Percentiles rank a stretch among this genome's conserved stretches.
Evolutionary conservation across 352 stramenopile genomes (phyloP).

Genomic region (Globisporangium acanthophoron): DNA sequence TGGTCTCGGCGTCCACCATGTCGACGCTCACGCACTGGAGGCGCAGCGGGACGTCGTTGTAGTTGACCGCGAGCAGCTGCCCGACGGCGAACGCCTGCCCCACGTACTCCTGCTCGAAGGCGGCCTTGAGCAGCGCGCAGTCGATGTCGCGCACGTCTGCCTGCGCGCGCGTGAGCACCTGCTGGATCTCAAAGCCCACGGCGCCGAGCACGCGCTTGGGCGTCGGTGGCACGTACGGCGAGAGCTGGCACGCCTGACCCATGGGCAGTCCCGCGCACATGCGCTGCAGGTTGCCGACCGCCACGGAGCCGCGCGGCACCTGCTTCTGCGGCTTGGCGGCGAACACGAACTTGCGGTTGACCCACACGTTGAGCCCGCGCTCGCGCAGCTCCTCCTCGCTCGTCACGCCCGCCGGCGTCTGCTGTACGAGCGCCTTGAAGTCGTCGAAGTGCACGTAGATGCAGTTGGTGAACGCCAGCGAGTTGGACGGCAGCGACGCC

Average conservation of each 20-base stretch:
- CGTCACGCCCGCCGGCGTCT: conserved; percentile 55
- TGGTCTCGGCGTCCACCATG: conserved; percentile 39
- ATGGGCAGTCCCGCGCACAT: conserved; percentile 69
- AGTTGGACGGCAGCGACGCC: conserved; percentile 68
- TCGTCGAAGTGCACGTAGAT: conserved; percentile 75
- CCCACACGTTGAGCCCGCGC: conserved; percentile 73
- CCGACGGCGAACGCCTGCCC: conserved; percentile 72
- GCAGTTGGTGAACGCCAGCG: conserved; percentile 79
- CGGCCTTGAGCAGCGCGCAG: conserved; percentile 58
- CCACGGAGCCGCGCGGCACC: conserved; percentile 45
- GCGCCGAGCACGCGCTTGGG: conserved; percentile 47
- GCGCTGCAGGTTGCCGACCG: conserved; percentile 73
- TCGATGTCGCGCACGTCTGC: conserved; percentile 58
- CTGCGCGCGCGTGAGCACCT: conserved; percentile 67
- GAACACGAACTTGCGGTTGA: conserved; percentile 82
- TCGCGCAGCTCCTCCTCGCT: conserved; percentile 67
- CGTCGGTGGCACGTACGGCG: conserved; percentile 50
- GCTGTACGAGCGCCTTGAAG: conserved; percentile 61
- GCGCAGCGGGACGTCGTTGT: conserved; percentile 58
- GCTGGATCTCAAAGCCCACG: conserved; percentile 81
- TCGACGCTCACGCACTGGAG: conserved; percentile 55
- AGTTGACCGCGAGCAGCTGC: conserved; percentile 64
- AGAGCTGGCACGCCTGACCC: conserved; percentile 55
- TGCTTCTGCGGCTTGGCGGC: conserved; percentile 71
- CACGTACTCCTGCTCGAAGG: conserved; percentile 67